A percentile compares a stretch with the other conserved stretches of the same genome.
phyloP scores from a whole-genome alignment of 495 filamentous ascomycete genomes.

The Terfezia claveryi region DNA sequence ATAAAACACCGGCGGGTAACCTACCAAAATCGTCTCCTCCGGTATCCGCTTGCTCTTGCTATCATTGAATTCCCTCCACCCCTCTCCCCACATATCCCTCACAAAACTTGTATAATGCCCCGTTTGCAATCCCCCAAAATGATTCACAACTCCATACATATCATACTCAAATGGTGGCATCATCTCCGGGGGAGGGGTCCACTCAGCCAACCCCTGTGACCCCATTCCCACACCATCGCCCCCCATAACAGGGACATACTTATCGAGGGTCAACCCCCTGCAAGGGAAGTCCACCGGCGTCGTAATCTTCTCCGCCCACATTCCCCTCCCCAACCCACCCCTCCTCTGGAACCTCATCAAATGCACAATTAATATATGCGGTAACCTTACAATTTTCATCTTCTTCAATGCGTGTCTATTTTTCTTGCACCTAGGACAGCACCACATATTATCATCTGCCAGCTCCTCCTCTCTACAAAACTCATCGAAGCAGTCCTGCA shows the following conservation, averaged over 20 bases:
- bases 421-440: conserved; percentile 47
- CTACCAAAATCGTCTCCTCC: conserved; percentile 15
- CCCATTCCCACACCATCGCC: conserved; percentile 16
- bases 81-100: conserved; percentile 34
- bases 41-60: conserved; percentile 24
- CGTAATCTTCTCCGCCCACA: conserved; percentile 37
- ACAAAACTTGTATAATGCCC: conserved; percentile 52
- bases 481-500: conserved; percentile 42
- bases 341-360: conserved; percentile 40
- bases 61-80: conserved; percentile 49
- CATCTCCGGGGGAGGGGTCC: conserved; percentile 22
- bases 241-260: conserved; percentile 29
- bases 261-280: conserved; percentile 38
- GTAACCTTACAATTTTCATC: conserved; percentile 50
- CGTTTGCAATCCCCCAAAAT: conserved; percentile 40
- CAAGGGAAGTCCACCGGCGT: conserved; percentile 48
- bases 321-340: conserved; percentile 25
- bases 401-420: conserved; percentile 47
- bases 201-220: conserved; percentile 1
- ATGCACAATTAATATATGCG: conserved; percentile 49
- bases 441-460: conserved; percentile 45
- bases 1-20: neutral
- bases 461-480: conserved; percentile 49
- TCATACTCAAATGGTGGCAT: conserved; percentile 47
- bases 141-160: conserved; percentile 48